A percentile compares a stretch with the other conserved stretches of the same genome.
phyloP scores from a whole-genome alignment of 1,284 basidiomycete species.

The Irpex sp. region DNA sequence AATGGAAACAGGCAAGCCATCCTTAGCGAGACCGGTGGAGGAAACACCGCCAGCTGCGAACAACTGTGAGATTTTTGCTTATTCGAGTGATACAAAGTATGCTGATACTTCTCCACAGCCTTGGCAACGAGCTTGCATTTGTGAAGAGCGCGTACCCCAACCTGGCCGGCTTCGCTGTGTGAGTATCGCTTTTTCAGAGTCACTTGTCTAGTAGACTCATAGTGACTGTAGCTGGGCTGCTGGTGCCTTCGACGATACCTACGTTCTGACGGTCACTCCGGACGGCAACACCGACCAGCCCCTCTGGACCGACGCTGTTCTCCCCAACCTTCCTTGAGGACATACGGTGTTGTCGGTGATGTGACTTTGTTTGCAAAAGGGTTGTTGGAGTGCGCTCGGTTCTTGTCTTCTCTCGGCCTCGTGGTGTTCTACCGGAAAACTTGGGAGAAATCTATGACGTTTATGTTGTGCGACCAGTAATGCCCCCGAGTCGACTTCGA shows the following conservation, averaged over 20 bases:
- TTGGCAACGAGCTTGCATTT: constrained; percentile 42
- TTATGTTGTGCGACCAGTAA: background rate
- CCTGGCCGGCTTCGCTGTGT: constrained; percentile 44
- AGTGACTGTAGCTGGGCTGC: constrained; percentile 32
- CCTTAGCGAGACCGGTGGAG: constrained; percentile 56
- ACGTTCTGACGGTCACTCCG: constrained; percentile 33
- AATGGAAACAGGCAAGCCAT: constrained; percentile 54
- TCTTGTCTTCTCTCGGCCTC: background rate
- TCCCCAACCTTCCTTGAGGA: constrained; percentile 26
- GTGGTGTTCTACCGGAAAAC: background rate
- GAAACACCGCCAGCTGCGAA: constrained; percentile 48
- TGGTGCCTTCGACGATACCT: constrained; percentile 36
- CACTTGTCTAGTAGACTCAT: background rate
- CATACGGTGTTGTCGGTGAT: background rate
- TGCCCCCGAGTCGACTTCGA: background rate
- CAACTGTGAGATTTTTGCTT: constrained; percentile 27
- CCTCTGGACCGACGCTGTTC: constrained; percentile 29
- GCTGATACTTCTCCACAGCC: constrained; percentile 21
- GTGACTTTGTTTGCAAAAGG: background rate
- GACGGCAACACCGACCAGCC: constrained; percentile 36
- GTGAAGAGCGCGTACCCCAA: constrained; percentile 42
- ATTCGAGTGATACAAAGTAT: background rate
- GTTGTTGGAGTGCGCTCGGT: background rate
- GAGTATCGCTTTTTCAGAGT: background rate
- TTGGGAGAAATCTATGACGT: background rate